A percentile compares a stretch with the other conserved stretches of the same genome.
Evolutionary conservation across 352 stramenopile genomes (phyloP).

Genomic region (Pythium plurisporium): DNA sequence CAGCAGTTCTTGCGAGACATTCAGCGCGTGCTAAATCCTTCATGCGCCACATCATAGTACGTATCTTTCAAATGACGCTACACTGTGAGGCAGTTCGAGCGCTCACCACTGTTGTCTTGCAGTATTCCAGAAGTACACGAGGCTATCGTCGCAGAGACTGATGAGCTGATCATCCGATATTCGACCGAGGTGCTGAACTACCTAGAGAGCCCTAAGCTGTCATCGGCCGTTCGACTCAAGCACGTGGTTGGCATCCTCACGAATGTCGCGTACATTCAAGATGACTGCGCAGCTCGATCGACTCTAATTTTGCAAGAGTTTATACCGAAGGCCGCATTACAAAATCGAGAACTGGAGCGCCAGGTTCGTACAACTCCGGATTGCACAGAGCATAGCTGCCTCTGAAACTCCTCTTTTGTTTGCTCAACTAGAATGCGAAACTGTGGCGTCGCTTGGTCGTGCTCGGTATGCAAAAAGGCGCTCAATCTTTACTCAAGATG

Average conservation of each 20-base stretch:
- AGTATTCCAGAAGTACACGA: conserved; percentile 62
- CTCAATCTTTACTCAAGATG: conserved; percentile 66
- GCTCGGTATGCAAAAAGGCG: conserved; percentile 49
- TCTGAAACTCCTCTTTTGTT: too few relatives aligned
- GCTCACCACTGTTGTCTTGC: not conserved
- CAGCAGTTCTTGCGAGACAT: conserved; percentile 79
- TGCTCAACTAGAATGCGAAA: conserved; percentile 33
- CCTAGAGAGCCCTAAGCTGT: conserved; percentile 58
- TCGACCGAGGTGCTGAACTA: conserved; percentile 56
- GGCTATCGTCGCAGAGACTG: conserved; percentile 47
- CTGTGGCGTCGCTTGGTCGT: conserved; percentile 48
- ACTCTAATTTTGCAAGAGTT: conserved; percentile 54
- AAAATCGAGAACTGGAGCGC: conserved; percentile 34
- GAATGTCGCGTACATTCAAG: conserved; percentile 66
- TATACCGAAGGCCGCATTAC: conserved; percentile 38
- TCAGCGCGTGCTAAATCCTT: conserved; percentile 74
- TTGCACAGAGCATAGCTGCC: too few relatives aligned
- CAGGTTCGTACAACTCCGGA: too few relatives aligned
- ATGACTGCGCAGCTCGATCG: conserved; percentile 48
- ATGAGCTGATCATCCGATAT: conserved; percentile 62
- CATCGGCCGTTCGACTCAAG: conserved; percentile 52
- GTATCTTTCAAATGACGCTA: too few relatives aligned
- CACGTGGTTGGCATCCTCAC: conserved; percentile 65
- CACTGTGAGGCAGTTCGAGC: too few relatives aligned
- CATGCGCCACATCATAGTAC: conserved; percentile 55